Percentiles rank a stretch among this genome's conserved stretches.
These are phyloP conservation scores for Mentha longifolia DNA, from an alignment of 257 asterid genomes.

Conservation along the genomic window DNA sequence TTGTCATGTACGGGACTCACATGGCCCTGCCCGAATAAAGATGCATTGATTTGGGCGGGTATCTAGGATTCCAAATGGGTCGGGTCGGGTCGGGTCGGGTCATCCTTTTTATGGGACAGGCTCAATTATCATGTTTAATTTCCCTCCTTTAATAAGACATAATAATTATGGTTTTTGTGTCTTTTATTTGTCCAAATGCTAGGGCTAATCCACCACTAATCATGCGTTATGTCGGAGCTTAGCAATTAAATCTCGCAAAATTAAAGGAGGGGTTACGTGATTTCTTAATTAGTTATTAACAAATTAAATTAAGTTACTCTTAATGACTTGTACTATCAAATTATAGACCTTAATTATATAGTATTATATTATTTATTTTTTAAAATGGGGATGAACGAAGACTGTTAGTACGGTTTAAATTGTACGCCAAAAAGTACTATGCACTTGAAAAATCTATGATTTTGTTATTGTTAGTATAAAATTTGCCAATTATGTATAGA, in stretches of 20 bases:
- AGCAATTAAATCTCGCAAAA: not conserved
- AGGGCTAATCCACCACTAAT: not conserved
- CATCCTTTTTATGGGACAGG: slow-evolving; percentile 6
- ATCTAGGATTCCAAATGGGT: slow-evolving; percentile 28
- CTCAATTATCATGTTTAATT: slow-evolving; percentile 15
- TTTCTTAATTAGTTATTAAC: not conserved
- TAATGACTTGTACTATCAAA: not conserved
- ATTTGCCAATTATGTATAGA: too few relatives aligned
- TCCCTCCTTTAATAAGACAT: slow-evolving; percentile 8
- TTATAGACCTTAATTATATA: too few relatives aligned
- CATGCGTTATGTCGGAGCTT: not conserved
- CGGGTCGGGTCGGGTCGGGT: too few relatives aligned
- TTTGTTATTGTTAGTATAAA: too few relatives aligned
- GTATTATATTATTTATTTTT: too few relatives aligned
- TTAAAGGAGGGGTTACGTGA: not conserved
- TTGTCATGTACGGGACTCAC: slow-evolving; percentile 34
- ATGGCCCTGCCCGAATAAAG: slow-evolving; percentile 19
- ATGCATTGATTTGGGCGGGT: slow-evolving; percentile 14
- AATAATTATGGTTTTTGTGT: not conserved
- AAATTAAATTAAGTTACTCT: not conserved
- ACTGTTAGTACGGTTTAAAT: too few relatives aligned
- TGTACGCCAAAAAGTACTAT: too few relatives aligned
- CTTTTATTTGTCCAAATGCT: not conserved
- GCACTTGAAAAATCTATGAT: too few relatives aligned
- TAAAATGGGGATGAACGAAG: too few relatives aligned